Percentiles rank a stretch among this genome's conserved stretches.
Evolutionary conservation across 768 basidiomycete species (phyloP).

Genomic region (Calocera cornea): DNA sequence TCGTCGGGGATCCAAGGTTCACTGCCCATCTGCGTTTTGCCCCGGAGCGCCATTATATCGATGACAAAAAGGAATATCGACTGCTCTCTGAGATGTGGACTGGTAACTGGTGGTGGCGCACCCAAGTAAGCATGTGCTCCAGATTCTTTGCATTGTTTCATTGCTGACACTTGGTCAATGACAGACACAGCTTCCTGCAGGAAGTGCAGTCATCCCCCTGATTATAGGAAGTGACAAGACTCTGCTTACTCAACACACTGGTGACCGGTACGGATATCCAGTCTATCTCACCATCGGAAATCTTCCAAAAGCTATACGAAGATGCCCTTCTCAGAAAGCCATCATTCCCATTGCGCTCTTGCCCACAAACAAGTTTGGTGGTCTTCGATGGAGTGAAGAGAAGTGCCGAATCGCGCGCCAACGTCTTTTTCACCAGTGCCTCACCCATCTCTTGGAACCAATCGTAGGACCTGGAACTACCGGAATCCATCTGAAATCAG

Average conservation of each 20-base stretch:
- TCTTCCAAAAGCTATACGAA: slow-evolving; percentile 16
- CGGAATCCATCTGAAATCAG: background rate
- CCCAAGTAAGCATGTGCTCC: slow-evolving; percentile 12
- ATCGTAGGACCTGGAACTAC: background rate
- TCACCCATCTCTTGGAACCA: background rate
- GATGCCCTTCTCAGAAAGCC: slow-evolving; percentile 14
- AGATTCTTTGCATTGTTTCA: background rate
- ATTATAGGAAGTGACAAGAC: slow-evolving; percentile 26
- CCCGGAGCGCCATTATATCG: slow-evolving; percentile 7
- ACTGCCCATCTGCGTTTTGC: slow-evolving; percentile 8
- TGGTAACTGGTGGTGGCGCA: slow-evolving; percentile 19
- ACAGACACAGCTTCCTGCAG: slow-evolving; percentile 9
- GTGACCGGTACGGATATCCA: slow-evolving; percentile 23
- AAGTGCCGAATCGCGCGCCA: background rate
- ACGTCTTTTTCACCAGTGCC: background rate
- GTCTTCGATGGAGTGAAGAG: background rate
- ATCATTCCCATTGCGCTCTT: slow-evolving; percentile 22
- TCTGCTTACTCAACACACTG: slow-evolving; percentile 18
- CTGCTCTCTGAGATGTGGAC: slow-evolving; percentile 19
- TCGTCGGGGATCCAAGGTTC: no score
- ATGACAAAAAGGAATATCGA: slow-evolving; percentile 4
- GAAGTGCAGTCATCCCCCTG: slow-evolving; percentile 20
- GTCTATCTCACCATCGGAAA: slow-evolving; percentile 26
- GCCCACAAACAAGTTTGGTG: slow-evolving; percentile 12
- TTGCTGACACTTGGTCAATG: background rate